These are phyloP conservation scores for Microglena sp. DNA, from an alignment of 139 green algal species.

Conservation along the genomic window DNA sequence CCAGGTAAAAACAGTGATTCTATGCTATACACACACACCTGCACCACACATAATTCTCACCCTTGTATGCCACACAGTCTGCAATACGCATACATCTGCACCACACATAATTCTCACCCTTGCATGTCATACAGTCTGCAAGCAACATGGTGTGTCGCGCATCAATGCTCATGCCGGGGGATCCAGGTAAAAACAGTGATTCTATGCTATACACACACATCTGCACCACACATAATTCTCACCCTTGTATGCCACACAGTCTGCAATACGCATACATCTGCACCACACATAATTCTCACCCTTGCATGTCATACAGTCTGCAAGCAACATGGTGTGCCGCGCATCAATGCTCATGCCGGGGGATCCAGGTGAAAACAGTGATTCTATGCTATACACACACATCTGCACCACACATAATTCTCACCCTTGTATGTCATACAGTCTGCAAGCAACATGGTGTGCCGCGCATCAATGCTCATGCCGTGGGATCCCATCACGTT, in stretches of 20 bases:
- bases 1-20: too few species aligned
- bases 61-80: too few species aligned
- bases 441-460: slow-evolving; percentile 96
- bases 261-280: too few species aligned
- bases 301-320: slow-evolving; percentile 97
- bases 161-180: slow-evolving; percentile 93
- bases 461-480: slow-evolving; percentile 91
- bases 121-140: slow-evolving; percentile 96
- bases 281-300: slow-evolving; percentile 14
- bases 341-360: slow-evolving; percentile 94
- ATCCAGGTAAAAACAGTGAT: too few species aligned
- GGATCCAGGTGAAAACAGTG: too few species aligned
- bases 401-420: background rate
- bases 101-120: slow-evolving; percentile 37
- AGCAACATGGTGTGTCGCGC: slow-evolving; percentile 90
- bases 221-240: too few species aligned
- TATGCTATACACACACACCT: too few species aligned
- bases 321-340: slow-evolving; percentile 91
- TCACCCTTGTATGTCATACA: slow-evolving; percentile 94
- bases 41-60: too few species aligned
- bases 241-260: too few species aligned
- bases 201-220: too few species aligned
- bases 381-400: too few species aligned
- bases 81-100: too few species aligned
- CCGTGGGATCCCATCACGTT: slow-evolving; percentile 85